Evolutionary conservation across 192 early-diverging fungal species (phyloP).

Genomic region (Mortierella hygrophila): DNA sequence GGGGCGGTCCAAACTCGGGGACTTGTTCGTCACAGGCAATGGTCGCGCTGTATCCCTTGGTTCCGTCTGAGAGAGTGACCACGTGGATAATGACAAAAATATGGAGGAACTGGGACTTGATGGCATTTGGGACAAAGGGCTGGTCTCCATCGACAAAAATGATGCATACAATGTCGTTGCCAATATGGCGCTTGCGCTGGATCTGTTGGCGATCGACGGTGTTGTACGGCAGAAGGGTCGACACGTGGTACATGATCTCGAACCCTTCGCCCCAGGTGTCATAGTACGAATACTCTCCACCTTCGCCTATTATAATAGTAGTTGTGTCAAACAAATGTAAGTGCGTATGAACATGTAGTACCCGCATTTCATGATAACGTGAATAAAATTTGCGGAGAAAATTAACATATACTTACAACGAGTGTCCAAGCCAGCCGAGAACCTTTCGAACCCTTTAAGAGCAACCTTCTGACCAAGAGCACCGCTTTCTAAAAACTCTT

Average conservation of each 20-base stretch:
- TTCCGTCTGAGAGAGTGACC: constrained; percentile 28
- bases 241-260: constrained; percentile 83
- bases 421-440: constrained; percentile 82
- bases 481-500: constrained; percentile 72
- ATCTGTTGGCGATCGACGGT: constrained; percentile 78
- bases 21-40: constrained; percentile 62
- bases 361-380: too few species aligned
- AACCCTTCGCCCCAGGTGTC: constrained; percentile 80
- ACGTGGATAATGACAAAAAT: constrained; percentile 66
- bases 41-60: constrained; percentile 25
- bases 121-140: constrained; percentile 66
- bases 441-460: constrained; percentile 80
- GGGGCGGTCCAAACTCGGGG: constrained; percentile 63
- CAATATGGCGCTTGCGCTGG: constrained; percentile 72
- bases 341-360: not conserved
- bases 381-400: not conserved
- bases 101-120: constrained; percentile 71
- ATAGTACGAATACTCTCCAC: constrained; percentile 76
- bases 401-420: constrained; percentile 59
- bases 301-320: constrained; percentile 65
- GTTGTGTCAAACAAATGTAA: not conserved
- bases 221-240: constrained; percentile 78
- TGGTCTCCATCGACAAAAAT: constrained; percentile 67
- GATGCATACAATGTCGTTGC: constrained; percentile 75
- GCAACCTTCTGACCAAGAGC: constrained; percentile 78